Evolutionary conservation across 306 rosid species (phyloP).

Genomic region (Gleditsia sinensis): DNA sequence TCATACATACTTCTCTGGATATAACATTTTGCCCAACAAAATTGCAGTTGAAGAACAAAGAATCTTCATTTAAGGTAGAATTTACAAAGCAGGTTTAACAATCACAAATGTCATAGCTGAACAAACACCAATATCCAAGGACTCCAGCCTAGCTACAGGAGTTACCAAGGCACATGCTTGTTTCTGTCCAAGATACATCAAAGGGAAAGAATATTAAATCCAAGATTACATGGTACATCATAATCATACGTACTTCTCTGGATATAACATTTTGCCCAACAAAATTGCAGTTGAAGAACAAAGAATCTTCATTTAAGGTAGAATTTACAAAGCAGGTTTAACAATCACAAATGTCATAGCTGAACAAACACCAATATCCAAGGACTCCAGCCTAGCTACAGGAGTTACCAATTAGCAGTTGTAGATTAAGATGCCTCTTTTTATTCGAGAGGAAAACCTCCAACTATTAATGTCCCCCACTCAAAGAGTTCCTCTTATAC

Average conservation of each 20-base stretch:
- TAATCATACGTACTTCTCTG: neutral
- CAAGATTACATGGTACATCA: neutral
- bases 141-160: neutral
- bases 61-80: neutral
- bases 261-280: neutral
- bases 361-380: slow-evolving; percentile 4
- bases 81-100: neutral
- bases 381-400: neutral
- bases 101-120: neutral
- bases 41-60: neutral
- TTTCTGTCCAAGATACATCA: no score
- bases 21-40: neutral
- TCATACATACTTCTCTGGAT: neutral
- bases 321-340: neutral
- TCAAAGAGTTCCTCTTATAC: slow-evolving; percentile 10
- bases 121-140: slow-evolving; percentile 1
- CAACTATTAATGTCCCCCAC: neutral
- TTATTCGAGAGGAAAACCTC: neutral
- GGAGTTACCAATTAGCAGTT: neutral
- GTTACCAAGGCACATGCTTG: no score
- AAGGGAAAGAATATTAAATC: no score
- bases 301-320: neutral
- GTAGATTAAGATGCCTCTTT: neutral
- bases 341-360: neutral
- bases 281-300: neutral